Conservation (phyloP, 1,139 yeast genomes). For the Yamadazyma epiphylla region DNA sequence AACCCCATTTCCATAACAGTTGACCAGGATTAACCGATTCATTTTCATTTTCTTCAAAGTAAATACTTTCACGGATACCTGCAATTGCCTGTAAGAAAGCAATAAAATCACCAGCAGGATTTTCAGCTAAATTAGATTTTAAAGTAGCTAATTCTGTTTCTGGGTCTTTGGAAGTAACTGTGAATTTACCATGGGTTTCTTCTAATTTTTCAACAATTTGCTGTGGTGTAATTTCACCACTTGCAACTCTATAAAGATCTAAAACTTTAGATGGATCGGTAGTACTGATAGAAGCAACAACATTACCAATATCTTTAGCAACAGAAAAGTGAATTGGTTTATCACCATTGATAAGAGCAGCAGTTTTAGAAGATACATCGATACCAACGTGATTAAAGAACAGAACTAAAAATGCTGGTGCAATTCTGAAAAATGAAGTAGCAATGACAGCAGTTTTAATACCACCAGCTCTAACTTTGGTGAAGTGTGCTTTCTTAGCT, state of each 20-base stretch:
- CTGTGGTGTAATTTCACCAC: constrained; percentile 36
- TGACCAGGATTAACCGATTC: constrained; percentile 56
- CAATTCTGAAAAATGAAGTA: constrained; percentile 43
- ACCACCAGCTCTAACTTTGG: constrained; percentile 39
- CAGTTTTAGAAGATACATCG: constrained; percentile 28
- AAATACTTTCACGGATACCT: constrained; percentile 38
- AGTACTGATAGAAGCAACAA: constrained; percentile 39
- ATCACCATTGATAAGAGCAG: constrained; percentile 42
- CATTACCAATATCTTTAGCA: constrained; percentile 45
- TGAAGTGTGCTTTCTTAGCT: constrained; percentile 37
- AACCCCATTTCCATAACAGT: constrained; percentile 49
- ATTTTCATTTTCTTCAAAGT: constrained; percentile 32
- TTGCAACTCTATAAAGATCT: constrained; percentile 39
- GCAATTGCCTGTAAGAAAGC: constrained; percentile 25
- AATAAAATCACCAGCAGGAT: constrained; percentile 9
- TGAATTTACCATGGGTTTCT: constrained; percentile 32
- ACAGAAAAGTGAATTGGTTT: constrained; percentile 31
- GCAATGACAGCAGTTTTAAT: constrained; percentile 49
- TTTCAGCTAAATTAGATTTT: background rate
- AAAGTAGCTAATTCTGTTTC: background rate
- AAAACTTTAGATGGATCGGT: constrained; percentile 39
- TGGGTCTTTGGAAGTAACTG: constrained; percentile 20
- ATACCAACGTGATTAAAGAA: constrained; percentile 36
- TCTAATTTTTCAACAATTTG: constrained; percentile 41
- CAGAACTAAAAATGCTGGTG: constrained; percentile 34